These are phyloP conservation scores for Vanderwaltozyma tropicalis DNA, from an alignment of 805 yeast species.

Conservation along the genomic window DNA sequence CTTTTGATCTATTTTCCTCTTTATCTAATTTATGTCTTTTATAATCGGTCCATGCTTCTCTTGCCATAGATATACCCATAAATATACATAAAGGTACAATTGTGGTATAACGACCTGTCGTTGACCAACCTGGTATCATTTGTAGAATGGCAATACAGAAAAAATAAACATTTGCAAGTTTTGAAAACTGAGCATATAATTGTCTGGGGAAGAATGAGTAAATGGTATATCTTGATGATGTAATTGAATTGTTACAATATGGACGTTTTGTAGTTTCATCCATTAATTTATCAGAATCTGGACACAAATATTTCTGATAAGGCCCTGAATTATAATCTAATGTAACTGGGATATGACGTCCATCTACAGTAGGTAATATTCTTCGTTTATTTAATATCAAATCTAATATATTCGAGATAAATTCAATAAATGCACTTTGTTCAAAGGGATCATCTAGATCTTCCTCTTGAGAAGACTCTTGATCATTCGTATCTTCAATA, in stretches of 20 bases:
- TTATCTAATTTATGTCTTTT: constrained; percentile 77
- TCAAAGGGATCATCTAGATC: constrained; percentile 1
- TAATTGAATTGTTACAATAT: constrained; percentile 57
- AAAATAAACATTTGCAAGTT: constrained; percentile 85
- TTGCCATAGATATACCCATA: constrained; percentile 75
- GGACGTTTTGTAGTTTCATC: constrained; percentile 60
- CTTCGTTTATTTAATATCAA: constrained; percentile 36
- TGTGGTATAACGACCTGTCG: constrained; percentile 92
- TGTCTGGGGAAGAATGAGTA: constrained; percentile 83
- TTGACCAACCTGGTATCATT: constrained; percentile 94
- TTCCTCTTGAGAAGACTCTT: too few species aligned
- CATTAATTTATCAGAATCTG: constrained; percentile 29
- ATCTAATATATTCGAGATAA: constrained; percentile 11
- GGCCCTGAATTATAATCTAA: constrained; percentile 30
- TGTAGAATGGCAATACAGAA: constrained; percentile 84
- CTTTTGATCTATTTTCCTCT: constrained; percentile 58
- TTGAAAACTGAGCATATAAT: constrained; percentile 81
- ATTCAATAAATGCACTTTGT: constrained; percentile 1
- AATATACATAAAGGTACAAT: constrained; percentile 81
- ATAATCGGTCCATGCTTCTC: constrained; percentile 93
- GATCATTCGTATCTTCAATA: too few species aligned
- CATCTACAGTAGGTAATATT: constrained; percentile 48
- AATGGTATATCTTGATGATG: constrained; percentile 77
- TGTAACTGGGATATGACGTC: constrained; percentile 65
- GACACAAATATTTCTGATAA: constrained; percentile 12